phyloP scores from a whole-genome alignment of 2,329 filamentous ascomycete genomes.

The Ceratocystis variospora region DNA sequence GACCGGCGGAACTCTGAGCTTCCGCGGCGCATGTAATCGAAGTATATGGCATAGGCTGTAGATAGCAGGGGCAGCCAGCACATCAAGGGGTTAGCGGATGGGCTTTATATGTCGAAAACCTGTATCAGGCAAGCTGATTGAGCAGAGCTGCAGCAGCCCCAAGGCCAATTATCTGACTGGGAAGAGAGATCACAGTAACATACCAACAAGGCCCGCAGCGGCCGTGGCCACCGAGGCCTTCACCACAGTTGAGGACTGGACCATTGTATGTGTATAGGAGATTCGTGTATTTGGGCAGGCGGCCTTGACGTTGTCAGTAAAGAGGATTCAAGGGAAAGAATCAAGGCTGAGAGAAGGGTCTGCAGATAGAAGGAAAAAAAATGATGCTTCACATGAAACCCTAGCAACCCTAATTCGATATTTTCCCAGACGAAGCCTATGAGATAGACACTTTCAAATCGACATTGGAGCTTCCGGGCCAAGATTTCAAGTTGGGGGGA shows the following conservation, averaged over 20 bases:
- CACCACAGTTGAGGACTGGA: constrained; percentile 42
- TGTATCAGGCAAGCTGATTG: neutral
- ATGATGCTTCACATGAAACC: neutral
- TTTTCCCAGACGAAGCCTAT: neutral
- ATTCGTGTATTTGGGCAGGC: neutral
- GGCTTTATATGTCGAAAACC: too few relatives aligned
- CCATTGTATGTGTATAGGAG: constrained; percentile 26
- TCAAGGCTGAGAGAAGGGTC: neutral
- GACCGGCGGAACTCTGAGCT: constrained; percentile 52
- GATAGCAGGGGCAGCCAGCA: constrained; percentile 10
- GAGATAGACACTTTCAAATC: neutral
- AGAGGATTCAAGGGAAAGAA: neutral
- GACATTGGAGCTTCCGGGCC: too few relatives aligned
- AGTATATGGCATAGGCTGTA: constrained; percentile 52
- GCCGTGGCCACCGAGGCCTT: constrained; percentile 48
- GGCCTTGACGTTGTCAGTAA: neutral
- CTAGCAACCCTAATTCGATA: neutral
- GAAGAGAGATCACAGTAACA: constrained; percentile 21
- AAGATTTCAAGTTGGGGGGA: too few relatives aligned
- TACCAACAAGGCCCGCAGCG: constrained; percentile 48
- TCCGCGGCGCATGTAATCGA: constrained; percentile 52
- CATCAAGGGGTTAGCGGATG: neutral
- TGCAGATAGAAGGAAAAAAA: neutral
- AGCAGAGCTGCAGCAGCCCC: neutral
- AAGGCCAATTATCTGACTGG: neutral